phyloP scores from a whole-genome alignment of 1,284 basidiomycete genomes.

The Blastosporella zonata region DNA sequence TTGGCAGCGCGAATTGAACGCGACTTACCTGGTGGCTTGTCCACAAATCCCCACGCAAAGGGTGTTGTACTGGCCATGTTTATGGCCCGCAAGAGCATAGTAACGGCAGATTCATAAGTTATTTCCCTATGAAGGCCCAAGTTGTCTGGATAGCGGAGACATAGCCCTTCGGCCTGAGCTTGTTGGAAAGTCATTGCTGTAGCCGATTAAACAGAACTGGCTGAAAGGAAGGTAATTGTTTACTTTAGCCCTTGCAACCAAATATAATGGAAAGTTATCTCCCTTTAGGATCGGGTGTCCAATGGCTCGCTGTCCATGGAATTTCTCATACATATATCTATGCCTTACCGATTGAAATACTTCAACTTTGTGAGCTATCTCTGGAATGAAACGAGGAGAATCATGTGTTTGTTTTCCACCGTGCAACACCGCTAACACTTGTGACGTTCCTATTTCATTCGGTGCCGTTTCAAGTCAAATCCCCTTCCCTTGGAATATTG shows the following conservation, averaged over 20 bases:
- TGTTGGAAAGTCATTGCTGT: conserved; percentile 28
- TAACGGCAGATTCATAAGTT: conserved; percentile 53
- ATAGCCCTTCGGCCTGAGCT: conserved; percentile 48
- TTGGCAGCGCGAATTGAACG: neutral
- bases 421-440: too few species aligned
- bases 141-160: conserved; percentile 65
- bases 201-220: neutral
- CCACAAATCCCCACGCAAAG: conserved; percentile 68
- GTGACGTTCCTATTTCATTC: too few species aligned
- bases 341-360: too few species aligned
- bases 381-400: too few species aligned
- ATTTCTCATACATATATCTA: too few species aligned
- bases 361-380: too few species aligned
- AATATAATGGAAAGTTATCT: too few species aligned
- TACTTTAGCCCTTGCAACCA: neutral
- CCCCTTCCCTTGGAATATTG: too few species aligned
- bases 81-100: conserved; percentile 57
- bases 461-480: too few species aligned
- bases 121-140: conserved; percentile 54
- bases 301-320: too few species aligned
- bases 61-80: conserved; percentile 53
- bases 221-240: conserved; percentile 2
- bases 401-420: too few species aligned
- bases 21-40: conserved; percentile 63
- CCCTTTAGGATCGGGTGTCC: too few species aligned